Conservation (phyloP, 768 basidiomycete genomes). For the Cystofilobasidium capitatum region DNA sequence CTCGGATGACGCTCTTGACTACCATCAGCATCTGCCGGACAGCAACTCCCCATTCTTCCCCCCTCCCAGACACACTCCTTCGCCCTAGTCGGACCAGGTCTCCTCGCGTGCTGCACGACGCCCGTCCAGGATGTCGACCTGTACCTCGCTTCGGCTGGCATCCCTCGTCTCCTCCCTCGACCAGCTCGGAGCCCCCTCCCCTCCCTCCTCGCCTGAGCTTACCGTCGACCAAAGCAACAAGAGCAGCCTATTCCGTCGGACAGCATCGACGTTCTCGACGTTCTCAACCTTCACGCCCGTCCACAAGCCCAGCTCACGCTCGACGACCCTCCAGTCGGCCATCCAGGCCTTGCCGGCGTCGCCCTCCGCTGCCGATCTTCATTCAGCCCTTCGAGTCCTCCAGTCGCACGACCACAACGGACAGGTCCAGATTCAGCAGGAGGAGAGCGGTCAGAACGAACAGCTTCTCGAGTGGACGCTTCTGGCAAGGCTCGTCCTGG, state of each 20-base stretch:
- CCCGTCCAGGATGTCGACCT: background rate
- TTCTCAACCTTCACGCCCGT: background rate
- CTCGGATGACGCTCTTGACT: too few relatives aligned
- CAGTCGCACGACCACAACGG: too few relatives aligned
- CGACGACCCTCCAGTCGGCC: background rate
- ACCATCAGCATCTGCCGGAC: too few relatives aligned
- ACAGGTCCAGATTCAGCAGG: background rate
- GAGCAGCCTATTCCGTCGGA: background rate
- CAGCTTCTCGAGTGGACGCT: conserved; percentile 22
- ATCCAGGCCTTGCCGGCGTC: background rate
- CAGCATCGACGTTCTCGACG: background rate
- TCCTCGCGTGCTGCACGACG: background rate
- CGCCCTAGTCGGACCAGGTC: too few relatives aligned
- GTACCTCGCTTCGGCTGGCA: background rate
- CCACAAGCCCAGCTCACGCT: background rate
- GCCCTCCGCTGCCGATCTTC: background rate
- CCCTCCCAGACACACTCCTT: too few relatives aligned
- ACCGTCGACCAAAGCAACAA: too few relatives aligned
- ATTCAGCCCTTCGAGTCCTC: background rate
- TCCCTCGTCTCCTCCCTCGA: conserved; percentile 6
- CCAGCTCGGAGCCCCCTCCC: conserved; percentile 2
- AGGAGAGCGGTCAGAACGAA: background rate
- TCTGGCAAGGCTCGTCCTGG: conserved; percentile 16
- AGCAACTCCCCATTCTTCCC: too few relatives aligned
- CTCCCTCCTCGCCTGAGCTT: background rate